A percentile compares a stretch with the other conserved stretches of the same genome.
Conservation (phyloP, 345 rosid species). For the Populus euphratica region DNA sequence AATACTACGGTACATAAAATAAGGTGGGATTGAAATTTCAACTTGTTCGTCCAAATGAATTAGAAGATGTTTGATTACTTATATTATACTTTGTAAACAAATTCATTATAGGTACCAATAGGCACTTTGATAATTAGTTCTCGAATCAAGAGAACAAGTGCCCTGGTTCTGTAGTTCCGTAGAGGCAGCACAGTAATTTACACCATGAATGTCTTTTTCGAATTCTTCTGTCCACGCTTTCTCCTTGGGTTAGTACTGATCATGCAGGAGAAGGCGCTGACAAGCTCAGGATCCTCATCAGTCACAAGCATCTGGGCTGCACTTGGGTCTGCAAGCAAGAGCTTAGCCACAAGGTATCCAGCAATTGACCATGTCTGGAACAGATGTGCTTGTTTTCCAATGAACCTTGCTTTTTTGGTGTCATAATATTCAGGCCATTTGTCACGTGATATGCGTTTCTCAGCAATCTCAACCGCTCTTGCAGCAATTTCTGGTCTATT, state of each 20-base stretch:
- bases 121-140: background rate
- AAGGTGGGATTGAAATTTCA: background rate
- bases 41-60: slow-evolving; percentile 8
- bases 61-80: background rate
- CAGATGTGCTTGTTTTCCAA: slow-evolving; percentile 43
- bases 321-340: slow-evolving; percentile 39
- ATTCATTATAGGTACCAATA: background rate
- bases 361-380: slow-evolving; percentile 60
- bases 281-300: slow-evolving; percentile 47
- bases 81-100: background rate
- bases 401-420: slow-evolving; percentile 46
- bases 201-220: slow-evolving; percentile 41
- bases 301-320: slow-evolving; percentile 42
- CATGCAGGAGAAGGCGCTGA: slow-evolving; percentile 53
- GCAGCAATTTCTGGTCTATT: slow-evolving; percentile 46
- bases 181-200: slow-evolving; percentile 14
- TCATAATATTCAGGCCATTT: slow-evolving; percentile 59
- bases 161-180: background rate
- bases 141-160: slow-evolving; percentile 2
- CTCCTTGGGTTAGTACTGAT: slow-evolving; percentile 53
- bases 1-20: background rate
- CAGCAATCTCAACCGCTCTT: slow-evolving; percentile 39
- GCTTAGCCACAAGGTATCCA: slow-evolving; percentile 50
- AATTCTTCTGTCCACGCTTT: slow-evolving; percentile 37
- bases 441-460: slow-evolving; percentile 39